phyloP scores from a whole-genome alignment of 441 rosid genomes.

The Breynia disticha region DNA sequence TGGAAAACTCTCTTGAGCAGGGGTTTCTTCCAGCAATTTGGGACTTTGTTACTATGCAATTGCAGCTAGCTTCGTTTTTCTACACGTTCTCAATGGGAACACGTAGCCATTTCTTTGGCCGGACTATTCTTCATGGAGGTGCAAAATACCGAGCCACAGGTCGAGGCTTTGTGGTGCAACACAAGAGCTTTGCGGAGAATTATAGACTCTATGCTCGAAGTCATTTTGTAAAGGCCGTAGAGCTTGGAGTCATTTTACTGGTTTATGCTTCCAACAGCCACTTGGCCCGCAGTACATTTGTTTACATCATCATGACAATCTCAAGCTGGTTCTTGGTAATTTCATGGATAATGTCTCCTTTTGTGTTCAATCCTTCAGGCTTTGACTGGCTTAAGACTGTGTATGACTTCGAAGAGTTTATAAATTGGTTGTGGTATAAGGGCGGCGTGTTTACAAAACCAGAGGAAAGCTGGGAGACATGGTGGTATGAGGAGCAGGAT shows the following conservation, averaged over 20 bases:
- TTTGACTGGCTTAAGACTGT: constrained; percentile 95
- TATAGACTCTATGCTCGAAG: constrained; percentile 80
- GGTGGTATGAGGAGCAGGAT: constrained; percentile 92
- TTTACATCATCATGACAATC: constrained; percentile 71
- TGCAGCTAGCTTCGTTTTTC: constrained; percentile 79
- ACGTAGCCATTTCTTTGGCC: constrained; percentile 71
- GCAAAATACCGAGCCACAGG: constrained; percentile 92
- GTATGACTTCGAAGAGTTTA: constrained; percentile 77
- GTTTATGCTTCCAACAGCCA: constrained; percentile 75
- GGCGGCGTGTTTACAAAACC: constrained; percentile 61
- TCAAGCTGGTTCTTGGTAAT: constrained; percentile 85
- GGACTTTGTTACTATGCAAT: constrained; percentile 81
- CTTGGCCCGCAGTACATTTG: constrained; percentile 48
- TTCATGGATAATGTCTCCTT: constrained; percentile 83
- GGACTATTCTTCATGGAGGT: constrained; percentile 93
- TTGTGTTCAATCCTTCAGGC: constrained; percentile 82
- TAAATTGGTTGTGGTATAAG: constrained; percentile 73
- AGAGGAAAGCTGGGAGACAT: constrained; percentile 84
- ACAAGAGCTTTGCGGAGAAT: constrained; percentile 84
- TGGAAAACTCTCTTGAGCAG: constrained; percentile 82
- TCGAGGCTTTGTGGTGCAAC: constrained; percentile 92
- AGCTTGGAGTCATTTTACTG: constrained; percentile 70
- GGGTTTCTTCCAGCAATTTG: constrained; percentile 85
- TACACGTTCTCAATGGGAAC: constrained; percentile 97
- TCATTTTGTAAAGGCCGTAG: constrained; percentile 84